phyloP scores from a whole-genome alignment of 371 early-diverging fungal genomes.

The Mucor piriformis region DNA sequence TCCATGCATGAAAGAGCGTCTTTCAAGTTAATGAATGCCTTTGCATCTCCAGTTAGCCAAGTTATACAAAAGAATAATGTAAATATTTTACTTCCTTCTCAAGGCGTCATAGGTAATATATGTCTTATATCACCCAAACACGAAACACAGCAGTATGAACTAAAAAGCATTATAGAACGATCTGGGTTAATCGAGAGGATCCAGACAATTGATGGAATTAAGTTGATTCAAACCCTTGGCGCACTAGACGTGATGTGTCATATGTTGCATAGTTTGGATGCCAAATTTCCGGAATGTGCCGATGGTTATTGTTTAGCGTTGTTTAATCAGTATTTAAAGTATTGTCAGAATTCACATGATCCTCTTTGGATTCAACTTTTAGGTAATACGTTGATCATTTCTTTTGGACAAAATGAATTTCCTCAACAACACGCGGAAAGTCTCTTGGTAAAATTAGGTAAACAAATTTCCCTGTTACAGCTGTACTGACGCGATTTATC shows the following conservation, averaged over 20 bases:
- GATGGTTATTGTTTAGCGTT: conserved; percentile 31
- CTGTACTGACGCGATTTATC: neutral
- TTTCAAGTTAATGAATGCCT: conserved; percentile 2
- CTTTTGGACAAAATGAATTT: conserved; percentile 38
- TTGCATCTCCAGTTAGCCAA: conserved; percentile 14
- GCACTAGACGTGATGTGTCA: conserved; percentile 32
- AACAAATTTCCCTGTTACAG: no score
- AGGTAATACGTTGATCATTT: conserved; percentile 38
- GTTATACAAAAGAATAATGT: conserved; percentile 15
- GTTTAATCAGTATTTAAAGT: conserved; percentile 51
- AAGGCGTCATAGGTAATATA: conserved; percentile 33
- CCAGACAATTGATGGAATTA: conserved; percentile 33
- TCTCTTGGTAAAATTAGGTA: conserved; percentile 30
- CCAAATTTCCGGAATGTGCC: conserved; percentile 13
- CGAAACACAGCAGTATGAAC: no score
- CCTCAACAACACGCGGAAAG: conserved; percentile 27
- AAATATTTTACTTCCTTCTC: conserved; percentile 37
- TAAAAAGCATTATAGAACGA: conserved; percentile 1
- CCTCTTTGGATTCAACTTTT: conserved; percentile 44
- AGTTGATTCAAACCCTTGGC: conserved; percentile 28
- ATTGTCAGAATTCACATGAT: conserved; percentile 28
- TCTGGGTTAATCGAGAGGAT: conserved; percentile 23
- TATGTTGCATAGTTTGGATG: neutral
- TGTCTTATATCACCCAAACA: neutral
- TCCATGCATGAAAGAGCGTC: conserved; percentile 15